Conservation (phyloP, 1,139 yeast genomes). For the Suhomyces bokatorum region DNA sequence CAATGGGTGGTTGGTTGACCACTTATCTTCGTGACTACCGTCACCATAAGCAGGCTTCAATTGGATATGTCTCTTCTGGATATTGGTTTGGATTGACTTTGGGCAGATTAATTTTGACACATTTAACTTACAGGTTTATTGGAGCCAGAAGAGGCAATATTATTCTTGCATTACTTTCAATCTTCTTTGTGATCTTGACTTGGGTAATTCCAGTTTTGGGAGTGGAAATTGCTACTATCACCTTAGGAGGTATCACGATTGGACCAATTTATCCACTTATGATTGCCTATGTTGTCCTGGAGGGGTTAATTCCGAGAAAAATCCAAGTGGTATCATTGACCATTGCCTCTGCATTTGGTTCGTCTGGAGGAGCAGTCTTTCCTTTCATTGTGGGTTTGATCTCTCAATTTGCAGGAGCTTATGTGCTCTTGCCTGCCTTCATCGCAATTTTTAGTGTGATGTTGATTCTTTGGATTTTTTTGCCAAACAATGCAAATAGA, state of each 20-base stretch:
- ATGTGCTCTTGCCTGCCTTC: conserved; percentile 55
- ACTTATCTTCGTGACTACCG: conserved; percentile 61
- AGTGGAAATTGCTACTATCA: conserved; percentile 34
- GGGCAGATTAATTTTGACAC: conserved; percentile 54
- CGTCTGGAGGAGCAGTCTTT: conserved; percentile 60
- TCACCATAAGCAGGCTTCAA: conserved; percentile 42
- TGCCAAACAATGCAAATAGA: conserved; percentile 36
- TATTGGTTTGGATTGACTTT: conserved; percentile 71
- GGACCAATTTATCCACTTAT: conserved; percentile 61
- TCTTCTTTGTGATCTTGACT: conserved; percentile 39
- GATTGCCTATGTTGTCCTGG: conserved; percentile 46
- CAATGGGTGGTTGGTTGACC: conserved; percentile 72
- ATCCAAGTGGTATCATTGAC: conserved; percentile 56
- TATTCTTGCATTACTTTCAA: conserved; percentile 32
- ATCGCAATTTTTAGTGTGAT: conserved; percentile 41
- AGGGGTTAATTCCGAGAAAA: conserved; percentile 49
- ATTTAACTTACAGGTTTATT: conserved; percentile 37
- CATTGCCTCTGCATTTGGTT: conserved; percentile 59
- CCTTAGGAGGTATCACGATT: conserved; percentile 49
- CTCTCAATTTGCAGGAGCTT: conserved; percentile 53
- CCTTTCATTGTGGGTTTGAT: conserved; percentile 58
- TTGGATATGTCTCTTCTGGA: conserved; percentile 70
- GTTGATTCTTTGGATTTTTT: conserved; percentile 43
- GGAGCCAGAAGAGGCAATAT: conserved; percentile 54
- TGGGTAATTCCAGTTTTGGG: conserved; percentile 45